phyloP scores from a whole-genome alignment of 2,329 filamentous ascomycete species.

The Arthrobotrys sphaeroides region DNA sequence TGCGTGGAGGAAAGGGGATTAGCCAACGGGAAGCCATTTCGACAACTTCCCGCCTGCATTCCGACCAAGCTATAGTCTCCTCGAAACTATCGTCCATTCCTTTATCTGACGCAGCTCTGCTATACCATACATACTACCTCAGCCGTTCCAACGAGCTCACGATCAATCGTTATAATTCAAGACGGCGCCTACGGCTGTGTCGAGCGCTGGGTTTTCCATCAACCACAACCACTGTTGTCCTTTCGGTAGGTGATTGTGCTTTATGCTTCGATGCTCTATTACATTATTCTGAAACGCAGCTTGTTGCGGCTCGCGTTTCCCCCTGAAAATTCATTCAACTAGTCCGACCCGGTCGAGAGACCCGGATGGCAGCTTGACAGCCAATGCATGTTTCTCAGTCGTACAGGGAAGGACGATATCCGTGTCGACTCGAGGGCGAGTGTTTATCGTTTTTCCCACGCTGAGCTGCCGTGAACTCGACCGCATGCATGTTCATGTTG shows the following conservation, averaged over 20 bases:
- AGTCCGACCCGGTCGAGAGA: background rate
- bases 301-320: conserved; percentile 49
- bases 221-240: background rate
- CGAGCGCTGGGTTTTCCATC: conserved; percentile 2
- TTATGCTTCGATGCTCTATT: conserved; percentile 15
- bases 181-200: conserved; percentile 36
- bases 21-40: conserved; percentile 4
- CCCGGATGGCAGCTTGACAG: background rate
- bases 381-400: conserved; percentile 1
- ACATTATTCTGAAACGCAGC: conserved; percentile 43
- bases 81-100: conserved; percentile 53
- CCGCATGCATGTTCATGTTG: background rate
- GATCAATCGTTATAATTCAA: conserved; percentile 38
- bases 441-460: conserved; percentile 3
- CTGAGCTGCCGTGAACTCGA: background rate
- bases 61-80: conserved; percentile 37
- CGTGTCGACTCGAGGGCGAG: background rate
- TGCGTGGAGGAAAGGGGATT: conserved; percentile 51
- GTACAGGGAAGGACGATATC: conserved; percentile 23
- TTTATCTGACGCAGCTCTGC: conserved; percentile 19
- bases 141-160: background rate
- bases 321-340: conserved; percentile 20
- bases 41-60: conserved; percentile 29
- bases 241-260: conserved; percentile 44
- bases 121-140: background rate